Percentiles rank a stretch among this genome's conserved stretches.
phyloP scores from a whole-genome alignment of 2,329 filamentous ascomycete species.

The Aspergillus ustus region DNA sequence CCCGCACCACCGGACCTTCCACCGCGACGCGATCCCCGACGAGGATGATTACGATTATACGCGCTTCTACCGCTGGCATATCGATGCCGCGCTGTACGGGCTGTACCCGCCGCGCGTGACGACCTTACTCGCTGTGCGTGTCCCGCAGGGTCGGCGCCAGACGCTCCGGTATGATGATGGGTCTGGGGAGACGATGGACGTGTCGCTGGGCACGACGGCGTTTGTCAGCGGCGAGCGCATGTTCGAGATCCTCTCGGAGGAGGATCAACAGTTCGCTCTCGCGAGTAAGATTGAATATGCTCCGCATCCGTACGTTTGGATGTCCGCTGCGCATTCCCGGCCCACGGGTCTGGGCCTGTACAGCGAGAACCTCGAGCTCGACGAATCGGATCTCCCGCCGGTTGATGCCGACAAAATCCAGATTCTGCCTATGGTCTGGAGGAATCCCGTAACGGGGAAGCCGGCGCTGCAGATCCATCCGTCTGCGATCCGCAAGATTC shows the following conservation, averaged over 20 bases:
- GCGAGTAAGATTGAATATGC: conserved; percentile 74
- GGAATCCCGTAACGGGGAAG: conserved; percentile 71
- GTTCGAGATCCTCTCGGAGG: conserved; percentile 68
- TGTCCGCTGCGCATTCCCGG: conserved; percentile 69
- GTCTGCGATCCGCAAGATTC: conserved; percentile 70
- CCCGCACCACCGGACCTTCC: conserved; percentile 78
- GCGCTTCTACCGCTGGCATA: conserved; percentile 77
- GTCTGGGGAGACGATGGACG: conserved; percentile 65
- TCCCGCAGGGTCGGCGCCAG: conserved; percentile 69
- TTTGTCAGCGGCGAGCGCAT: conserved; percentile 74
- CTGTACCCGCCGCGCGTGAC: conserved; percentile 76
- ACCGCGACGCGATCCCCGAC: conserved; percentile 66
- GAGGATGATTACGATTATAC: conserved; percentile 63
- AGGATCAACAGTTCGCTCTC: conserved; percentile 70
- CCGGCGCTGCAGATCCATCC: conserved; percentile 77
- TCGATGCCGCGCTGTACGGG: conserved; percentile 76
- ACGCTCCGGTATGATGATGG: conserved; percentile 75
- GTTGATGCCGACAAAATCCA: conserved; percentile 71
- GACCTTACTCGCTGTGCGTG: conserved; percentile 72
- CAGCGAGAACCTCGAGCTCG: conserved; percentile 68
- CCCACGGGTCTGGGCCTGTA: conserved; percentile 73
- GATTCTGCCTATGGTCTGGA: conserved; percentile 76
- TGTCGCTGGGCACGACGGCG: conserved; percentile 76
- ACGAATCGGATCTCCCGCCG: conserved; percentile 63
- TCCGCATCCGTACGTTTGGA: conserved; percentile 82